Evolutionary conservation across 2,329 filamentous ascomycete species (phyloP), one percentile per base, ranked within the genome.

Genomic region (Aureobasidium uvarum): DNA sequence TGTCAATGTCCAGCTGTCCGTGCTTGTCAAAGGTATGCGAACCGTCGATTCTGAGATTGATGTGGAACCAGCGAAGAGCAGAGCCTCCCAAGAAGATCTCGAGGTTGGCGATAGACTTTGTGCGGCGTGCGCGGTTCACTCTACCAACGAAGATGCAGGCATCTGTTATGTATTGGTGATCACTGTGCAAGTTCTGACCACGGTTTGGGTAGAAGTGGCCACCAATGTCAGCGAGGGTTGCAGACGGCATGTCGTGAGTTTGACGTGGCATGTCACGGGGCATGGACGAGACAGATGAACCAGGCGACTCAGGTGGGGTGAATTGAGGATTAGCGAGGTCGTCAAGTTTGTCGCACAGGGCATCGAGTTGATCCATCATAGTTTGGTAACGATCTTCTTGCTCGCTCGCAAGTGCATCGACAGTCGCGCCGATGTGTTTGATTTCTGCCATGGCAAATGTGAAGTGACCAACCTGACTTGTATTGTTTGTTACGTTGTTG

Each of bases 51-150:
- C 51, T 33, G 20, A 55, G 41, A 11, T 51, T 51, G 41, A 56
- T 33, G 20, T 46, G 18, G n/a, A 56, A 64, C 41, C 41, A 48
- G 8, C 51, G 50, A 20, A 64, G 51, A 6, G 62, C 62, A 6
- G 62, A 55, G 5, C 62, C 62, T n/a, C 28, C 28, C 11, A 64
- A 23, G 31, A 56, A 64, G 10, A 43, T 18, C 41, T 64, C 62
- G 3, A 56, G 20, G 31, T 64, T 56, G 18, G 13, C 3, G 31
- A 64, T 56, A 14, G 38, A 25, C 33, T 56, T 64, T 38, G 51
- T 64, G 10, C 31, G 41, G 50, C n/a, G 50, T 20, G 31, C 16
- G 16, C 62, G 62, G 13, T 48, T 64, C 5, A 64, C 46, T 48
- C 41, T 64, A 25, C 25, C 62, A 28, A 56, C 31, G 20, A 64